Conservation (phyloP, 2,329 filamentous ascomycete genomes). For the Amauroascus verrucosus region DNA sequence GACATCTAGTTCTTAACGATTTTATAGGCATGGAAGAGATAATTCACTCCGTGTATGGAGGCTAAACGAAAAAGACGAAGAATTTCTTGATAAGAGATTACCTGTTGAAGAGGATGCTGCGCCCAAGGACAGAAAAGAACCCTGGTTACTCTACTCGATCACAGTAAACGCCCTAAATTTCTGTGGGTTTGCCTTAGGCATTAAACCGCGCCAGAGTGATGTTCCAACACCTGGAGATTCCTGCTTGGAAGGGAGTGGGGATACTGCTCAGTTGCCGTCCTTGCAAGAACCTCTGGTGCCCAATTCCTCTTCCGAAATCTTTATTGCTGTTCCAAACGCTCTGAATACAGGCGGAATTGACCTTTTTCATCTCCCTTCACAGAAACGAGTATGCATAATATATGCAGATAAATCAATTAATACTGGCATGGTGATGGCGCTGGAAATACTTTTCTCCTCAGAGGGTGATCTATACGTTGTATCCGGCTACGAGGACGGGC, state of each 20-base stretch:
- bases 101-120: slow-evolving; percentile 54
- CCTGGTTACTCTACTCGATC: slow-evolving; percentile 77
- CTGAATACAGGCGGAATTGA: slow-evolving; percentile 67
- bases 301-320: slow-evolving; percentile 29
- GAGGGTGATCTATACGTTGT: slow-evolving; percentile 49
- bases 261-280: not conserved
- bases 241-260: not conserved
- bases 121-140: slow-evolving; percentile 43
- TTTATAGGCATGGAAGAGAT: slow-evolving; percentile 72
- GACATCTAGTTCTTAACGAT: slow-evolving; percentile 5
- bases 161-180: slow-evolving; percentile 93
- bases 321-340: slow-evolving; percentile 68
- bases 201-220: slow-evolving; percentile 21
- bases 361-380: slow-evolving; percentile 70
- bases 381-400: slow-evolving; percentile 55
- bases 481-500: slow-evolving; percentile 78
- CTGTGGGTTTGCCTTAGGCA: slow-evolving; percentile 65
- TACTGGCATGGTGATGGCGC: slow-evolving; percentile 74
- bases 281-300: not conserved
- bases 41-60: slow-evolving; percentile 81
- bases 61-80: slow-evolving; percentile 51
- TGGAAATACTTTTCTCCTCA: slow-evolving; percentile 49
- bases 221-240: slow-evolving; percentile 30
- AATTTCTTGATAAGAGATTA: slow-evolving; percentile 51
- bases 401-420: slow-evolving; percentile 36